Base-by-base conservation (phyloP, 495 filamentous ascomycete species). In the Astrothelium macrocarpum region DNA sequence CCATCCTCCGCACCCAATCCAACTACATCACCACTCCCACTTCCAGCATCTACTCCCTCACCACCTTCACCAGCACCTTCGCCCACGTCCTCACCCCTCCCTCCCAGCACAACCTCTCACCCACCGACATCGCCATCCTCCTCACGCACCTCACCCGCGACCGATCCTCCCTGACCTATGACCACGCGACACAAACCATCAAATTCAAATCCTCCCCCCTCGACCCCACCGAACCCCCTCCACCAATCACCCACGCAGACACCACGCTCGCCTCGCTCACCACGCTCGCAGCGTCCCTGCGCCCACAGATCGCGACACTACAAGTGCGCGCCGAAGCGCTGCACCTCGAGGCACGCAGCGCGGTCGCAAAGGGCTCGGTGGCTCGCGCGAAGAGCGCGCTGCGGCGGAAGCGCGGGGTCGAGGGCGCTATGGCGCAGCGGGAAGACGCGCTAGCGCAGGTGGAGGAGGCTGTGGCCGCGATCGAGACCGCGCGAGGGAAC, bases 401-500 rank as follows among this genome's bases (percentile, higher is more conserved):
- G n/a, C 85, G 85, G 39, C 88, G 84, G 0, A 96, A 89, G 75
- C 97, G 94, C 71, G 76, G 87, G 2, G 85, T 84, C 28, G 90
- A 95, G 70, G 77, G 81, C 9, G 87, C 83, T 36, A 79, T 97
- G 0, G 77, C 80, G 20, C 81, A 84, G 59, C 85, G 90, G 2
- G 79, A 85, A 26, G 85, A 84, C 11, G 88, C 86, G 0, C 79
- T 94, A 1, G 75, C 74, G n/a, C 91, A 96, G 73, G 78, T 97
- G 0, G 90, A 97, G 73, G 85, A 89, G 53, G 85, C 96, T 0
- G 87, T 87, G 61, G 71, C 77, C 10, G 87, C 86, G 69, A 91
- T 98, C 61, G 86, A 96, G 73, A 86, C 91, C 73, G 95, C 94
- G 1, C 80, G 83, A 1, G 88, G 89, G 69, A 90, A 96, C 59